Base-by-base conservation (phyloP, 2,329 filamentous ascomycete species). In the Sporothrix euskadiensis region DNA sequence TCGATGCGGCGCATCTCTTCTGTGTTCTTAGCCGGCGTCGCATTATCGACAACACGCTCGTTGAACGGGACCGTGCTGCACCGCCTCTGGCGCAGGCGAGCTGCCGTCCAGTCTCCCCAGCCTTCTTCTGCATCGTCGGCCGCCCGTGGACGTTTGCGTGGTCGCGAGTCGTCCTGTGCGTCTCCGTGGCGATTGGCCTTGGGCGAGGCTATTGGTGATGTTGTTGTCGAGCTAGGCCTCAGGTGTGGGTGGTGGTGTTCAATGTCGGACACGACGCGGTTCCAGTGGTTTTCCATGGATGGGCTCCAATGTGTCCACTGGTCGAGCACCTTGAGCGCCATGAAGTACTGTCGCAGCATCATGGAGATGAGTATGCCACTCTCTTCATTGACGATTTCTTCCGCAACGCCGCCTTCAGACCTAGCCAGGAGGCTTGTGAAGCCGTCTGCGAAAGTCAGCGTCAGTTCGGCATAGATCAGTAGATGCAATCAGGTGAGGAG, bases 271-370 rank as follows among this genome's bases (percentile, higher is more conserved):
- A 92, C 89, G 1, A 96, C 89, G 12, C 82, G 80, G 32, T 83
- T 82, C 90, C 93, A 97, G 79, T 93, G 90, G 1, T 84, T 82
- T 19, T 85, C 83, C 79, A 93, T 84, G 74, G 85, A 86, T 0
- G 86, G 84, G 16, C 90, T 88, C 84, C 92, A 92, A 73, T 89
- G 86, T 74, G 88, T 89, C 94, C 94, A 97, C 78, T 89, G 89
- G 22, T 93, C 92, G 35, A 97, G 83, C 0, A 94, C 91, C 73
- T 93, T 92, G 59, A 97, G 85, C 7, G 90, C 92, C 87, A 97
- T 91, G 82, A 97, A 97, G 81, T 97, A 97, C 80, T 97, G 94
- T 14, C 94, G 89, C 26, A 98, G 85, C 80, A 98, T 90, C 79
- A 92, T 93, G 68, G 92, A 94, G 78, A 97, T 93, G 73, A 97